Evolutionary conservation across 2,329 filamentous ascomycete species (phyloP).

Genomic region (Cordyceps militaris): DNA sequence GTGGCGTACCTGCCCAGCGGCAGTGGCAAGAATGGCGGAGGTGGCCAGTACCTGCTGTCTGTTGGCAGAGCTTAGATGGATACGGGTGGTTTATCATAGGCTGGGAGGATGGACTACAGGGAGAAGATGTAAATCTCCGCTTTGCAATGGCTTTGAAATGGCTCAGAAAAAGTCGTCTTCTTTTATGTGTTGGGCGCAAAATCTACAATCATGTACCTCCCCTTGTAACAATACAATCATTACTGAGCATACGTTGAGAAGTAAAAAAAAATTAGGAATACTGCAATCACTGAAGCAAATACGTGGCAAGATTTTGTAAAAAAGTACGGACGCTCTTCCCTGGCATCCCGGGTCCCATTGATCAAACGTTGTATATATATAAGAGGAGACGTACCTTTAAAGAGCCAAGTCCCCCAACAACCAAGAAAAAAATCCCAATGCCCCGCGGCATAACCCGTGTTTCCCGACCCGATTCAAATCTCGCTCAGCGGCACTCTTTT

Average conservation of each 20-base stretch:
- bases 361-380: too few relatives aligned
- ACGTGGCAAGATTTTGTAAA: too few relatives aligned
- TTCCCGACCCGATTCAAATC: neutral
- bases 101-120: constrained; percentile 6
- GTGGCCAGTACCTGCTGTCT: constrained; percentile 44
- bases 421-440: too few relatives aligned
- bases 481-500: too few relatives aligned
- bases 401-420: too few relatives aligned
- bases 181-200: constrained; percentile 20
- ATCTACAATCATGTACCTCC: constrained; percentile 20
- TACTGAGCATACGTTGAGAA: neutral
- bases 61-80: constrained; percentile 35
- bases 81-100: neutral
- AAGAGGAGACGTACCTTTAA: neutral
- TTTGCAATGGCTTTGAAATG: constrained; percentile 19
- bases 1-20: constrained; percentile 88
- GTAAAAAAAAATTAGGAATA: neutral
- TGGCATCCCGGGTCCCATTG: too few relatives aligned
- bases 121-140: constrained; percentile 26
- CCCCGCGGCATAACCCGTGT: too few relatives aligned
- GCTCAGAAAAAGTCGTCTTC: neutral
- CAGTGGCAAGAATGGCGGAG: constrained; percentile 56
- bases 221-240: constrained; percentile 12
- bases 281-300: too few relatives aligned
- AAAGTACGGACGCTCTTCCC: too few relatives aligned